Evolutionary conservation across 2,329 filamentous ascomycete genomes (phyloP).

Genomic region (Tolypocladium tundrense): DNA sequence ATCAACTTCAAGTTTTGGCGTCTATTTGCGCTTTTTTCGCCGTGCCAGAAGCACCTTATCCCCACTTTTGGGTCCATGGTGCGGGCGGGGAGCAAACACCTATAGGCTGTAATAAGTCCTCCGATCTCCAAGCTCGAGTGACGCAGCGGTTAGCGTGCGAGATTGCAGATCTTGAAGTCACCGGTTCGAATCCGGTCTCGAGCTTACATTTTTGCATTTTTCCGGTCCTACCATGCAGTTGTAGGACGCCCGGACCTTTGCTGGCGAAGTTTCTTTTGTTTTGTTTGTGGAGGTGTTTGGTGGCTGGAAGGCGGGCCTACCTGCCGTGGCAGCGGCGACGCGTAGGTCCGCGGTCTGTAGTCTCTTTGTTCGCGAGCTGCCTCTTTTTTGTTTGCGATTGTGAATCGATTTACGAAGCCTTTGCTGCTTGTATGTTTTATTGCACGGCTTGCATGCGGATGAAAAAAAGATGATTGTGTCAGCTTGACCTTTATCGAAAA

Average conservation of each 20-base stretch:
- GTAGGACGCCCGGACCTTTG: background rate
- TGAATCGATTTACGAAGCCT: background rate
- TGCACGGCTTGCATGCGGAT: background rate
- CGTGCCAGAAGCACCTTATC: background rate
- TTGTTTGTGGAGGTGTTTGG: background rate
- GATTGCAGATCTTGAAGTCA: conserved; percentile 14
- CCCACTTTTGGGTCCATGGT: background rate
- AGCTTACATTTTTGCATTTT: conserved; percentile 5
- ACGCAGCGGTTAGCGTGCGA: conserved; percentile 12
- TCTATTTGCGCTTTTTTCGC: background rate
- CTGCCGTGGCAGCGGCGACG: background rate
- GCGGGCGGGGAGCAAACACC: background rate
- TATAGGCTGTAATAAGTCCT: background rate
- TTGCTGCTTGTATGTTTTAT: background rate
- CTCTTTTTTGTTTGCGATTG: background rate
- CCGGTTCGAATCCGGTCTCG: conserved; percentile 12
- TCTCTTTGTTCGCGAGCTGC: background rate
- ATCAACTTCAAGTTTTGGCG: background rate
- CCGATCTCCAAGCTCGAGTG: conserved; percentile 7
- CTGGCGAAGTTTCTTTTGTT: background rate
- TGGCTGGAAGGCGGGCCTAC: background rate
- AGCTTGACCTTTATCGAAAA: too few relatives aligned
- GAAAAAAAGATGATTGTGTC: too few relatives aligned
- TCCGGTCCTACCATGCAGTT: background rate
- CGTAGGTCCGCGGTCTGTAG: background rate